Base-by-base conservation (phyloP, 208 protist species). In the Lotmaria passim region DNA sequence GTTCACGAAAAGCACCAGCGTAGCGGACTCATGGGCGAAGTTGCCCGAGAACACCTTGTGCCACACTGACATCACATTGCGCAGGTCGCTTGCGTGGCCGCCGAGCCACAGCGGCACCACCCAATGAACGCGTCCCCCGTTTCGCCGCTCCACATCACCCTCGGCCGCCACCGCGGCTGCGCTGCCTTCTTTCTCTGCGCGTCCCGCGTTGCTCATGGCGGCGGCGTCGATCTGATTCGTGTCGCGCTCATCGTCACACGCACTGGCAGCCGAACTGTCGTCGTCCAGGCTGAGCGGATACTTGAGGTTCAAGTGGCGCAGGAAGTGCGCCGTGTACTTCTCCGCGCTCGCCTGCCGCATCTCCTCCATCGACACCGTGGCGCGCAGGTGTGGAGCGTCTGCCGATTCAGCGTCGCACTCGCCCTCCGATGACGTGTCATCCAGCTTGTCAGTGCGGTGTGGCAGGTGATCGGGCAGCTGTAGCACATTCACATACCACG, bases 91-190 rank as follows among this genome's bases (percentile, higher is more conserved):
- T 23, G 14, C 14, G 24, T n/a, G 8, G 19, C 23, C 30, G 10
- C n/a, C 28, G 1, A 77, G 11, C 33, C 52, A 48, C 12, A 53
- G 46, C 21, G 70, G 30, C 44, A 81, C 76, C 30, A 81, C 64
- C 76, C 76, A 81, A 3, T 71, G 60, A 33, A 81, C 52, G 14
- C 34, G 12, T 2, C 2, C 43, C 33, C 36, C 51, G 7, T 26
- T 26, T 1, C 48, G 24, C 4, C 8, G 30, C 15, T 11, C 15
- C 36, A 28, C 17, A 41, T 17, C 23, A 19, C 1, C 7, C 30
- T 4, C 39, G 8, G 23, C 10, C n/a, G 36, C 10, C 5, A 5
- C 56, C n/a, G n/a, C n/a, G n/a, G n/a, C n/a, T n/a, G n/a, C n/a
- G n/a, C n/a, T n/a, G n/a, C n/a, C n/a, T n/a, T n/a, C n/a, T n/a